A percentile compares a stretch with the other conserved stretches of the same genome.
These are phyloP conservation scores for Cyclocybe aegerita DNA, from an alignment of 768 basidiomycete species.

Conservation along the genomic window DNA sequence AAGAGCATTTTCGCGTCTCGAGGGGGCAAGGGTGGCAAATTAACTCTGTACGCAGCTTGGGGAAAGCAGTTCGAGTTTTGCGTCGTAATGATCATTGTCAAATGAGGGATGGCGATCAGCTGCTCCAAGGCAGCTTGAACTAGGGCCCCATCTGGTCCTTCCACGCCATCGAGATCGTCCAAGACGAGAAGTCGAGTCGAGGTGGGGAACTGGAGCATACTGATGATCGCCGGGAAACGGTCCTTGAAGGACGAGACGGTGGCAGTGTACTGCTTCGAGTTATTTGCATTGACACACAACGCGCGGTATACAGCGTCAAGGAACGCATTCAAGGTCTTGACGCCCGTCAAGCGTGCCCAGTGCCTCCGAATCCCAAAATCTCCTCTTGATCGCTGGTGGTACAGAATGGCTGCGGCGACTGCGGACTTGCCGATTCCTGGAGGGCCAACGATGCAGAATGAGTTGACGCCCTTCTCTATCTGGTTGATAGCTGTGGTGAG, in stretches of 20 bases:
- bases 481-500: not conserved
- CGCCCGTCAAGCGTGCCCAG: conserved; percentile 3
- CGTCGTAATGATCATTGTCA: conserved; percentile 9
- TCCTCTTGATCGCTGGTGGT: conserved; percentile 1
- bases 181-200: conserved; percentile 3
- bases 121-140: conserved; percentile 4
- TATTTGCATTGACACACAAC: not conserved
- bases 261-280: not conserved
- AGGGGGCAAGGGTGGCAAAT: conserved; percentile 2
- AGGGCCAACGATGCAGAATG: conserved; percentile 5
- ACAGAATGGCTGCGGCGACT: conserved; percentile 4
- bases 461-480: not conserved
- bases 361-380: conserved; percentile 6
- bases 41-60: not conserved
- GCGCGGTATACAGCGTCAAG: not conserved
- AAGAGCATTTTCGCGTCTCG: conserved; percentile 8
- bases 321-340: not conserved
- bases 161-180: conserved; percentile 8
- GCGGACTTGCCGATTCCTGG: conserved; percentile 11
- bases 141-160: not conserved
- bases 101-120: conserved; percentile 1
- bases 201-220: not conserved
- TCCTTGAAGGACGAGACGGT: not conserved
- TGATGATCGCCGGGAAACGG: not conserved
- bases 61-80: conserved; percentile 3